These are phyloP conservation scores for Glarea lozoyensis DNA, from an alignment of 495 filamentous ascomycete species.

Conservation along the genomic window DNA sequence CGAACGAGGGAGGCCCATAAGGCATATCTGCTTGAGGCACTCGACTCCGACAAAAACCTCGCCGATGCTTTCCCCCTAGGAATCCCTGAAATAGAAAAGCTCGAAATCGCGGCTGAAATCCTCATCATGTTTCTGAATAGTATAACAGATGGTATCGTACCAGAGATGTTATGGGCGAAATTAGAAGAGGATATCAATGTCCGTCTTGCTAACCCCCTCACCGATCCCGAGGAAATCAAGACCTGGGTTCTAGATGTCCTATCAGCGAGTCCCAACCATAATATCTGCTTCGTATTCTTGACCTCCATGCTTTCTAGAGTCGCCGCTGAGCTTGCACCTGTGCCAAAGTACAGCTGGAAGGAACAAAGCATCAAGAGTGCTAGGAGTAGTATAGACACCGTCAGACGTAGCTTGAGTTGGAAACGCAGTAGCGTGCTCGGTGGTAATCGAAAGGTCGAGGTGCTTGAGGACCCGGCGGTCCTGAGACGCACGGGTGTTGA, in stretches of 20 bases:
- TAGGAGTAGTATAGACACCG: constrained; percentile 29
- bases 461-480: constrained; percentile 22
- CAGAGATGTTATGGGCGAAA: constrained; percentile 54
- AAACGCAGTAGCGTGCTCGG: too few relatives aligned
- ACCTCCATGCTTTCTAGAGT: constrained; percentile 60
- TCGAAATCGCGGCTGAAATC: constrained; percentile 61
- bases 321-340: constrained; percentile 35
- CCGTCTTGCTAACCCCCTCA: constrained; percentile 36
- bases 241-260: constrained; percentile 65
- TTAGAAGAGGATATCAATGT: constrained; percentile 52
- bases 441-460: constrained; percentile 19
- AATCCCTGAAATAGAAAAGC: constrained; percentile 46
- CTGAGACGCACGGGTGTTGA: constrained; percentile 32
- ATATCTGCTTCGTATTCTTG: constrained; percentile 78
- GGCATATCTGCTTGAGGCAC: constrained; percentile 47
- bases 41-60: constrained; percentile 60
- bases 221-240: constrained; percentile 53
- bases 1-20: constrained; percentile 17
- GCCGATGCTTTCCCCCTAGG: constrained; percentile 48
- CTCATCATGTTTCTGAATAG: constrained; percentile 62
- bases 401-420: constrained; percentile 26
- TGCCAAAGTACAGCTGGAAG: constrained; percentile 22
- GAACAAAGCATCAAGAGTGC: constrained; percentile 17
- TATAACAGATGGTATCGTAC: constrained; percentile 68
- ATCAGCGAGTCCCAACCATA: constrained; percentile 61